A percentile compares a stretch with the other conserved stretches of the same genome.
These are phyloP conservation scores for Fusarium tuaranense DNA, from an alignment of 2,329 filamentous ascomycete species.

Conservation along the genomic window DNA sequence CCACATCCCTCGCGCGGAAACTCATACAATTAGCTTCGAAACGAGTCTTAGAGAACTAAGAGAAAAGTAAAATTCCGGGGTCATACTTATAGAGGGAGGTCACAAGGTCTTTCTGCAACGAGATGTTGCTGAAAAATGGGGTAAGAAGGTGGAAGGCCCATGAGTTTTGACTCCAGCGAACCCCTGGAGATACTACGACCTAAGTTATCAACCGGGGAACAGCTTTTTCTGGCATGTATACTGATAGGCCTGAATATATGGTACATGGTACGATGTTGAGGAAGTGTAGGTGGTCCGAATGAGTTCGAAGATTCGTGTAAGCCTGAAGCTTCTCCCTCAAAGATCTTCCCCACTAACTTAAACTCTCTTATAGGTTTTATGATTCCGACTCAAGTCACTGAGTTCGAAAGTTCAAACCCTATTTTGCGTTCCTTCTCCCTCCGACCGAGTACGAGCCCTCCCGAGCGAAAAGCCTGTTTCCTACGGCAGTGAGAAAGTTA, in stretches of 20 bases:
- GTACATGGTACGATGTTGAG: background rate
- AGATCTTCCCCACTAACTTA: background rate
- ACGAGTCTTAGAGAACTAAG: background rate
- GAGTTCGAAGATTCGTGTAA: background rate
- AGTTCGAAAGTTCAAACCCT: background rate
- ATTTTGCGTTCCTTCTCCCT: background rate
- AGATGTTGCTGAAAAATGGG: background rate
- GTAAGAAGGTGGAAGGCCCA: background rate
- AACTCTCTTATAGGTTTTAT: background rate
- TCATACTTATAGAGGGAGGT: background rate
- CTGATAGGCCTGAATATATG: background rate
- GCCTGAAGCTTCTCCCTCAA: background rate
- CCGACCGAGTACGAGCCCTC: background rate
- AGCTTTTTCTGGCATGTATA: background rate
- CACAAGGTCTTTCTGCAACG: background rate
- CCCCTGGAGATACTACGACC: background rate
- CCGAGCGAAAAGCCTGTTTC: background rate
- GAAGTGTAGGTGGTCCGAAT: background rate
- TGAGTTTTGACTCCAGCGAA: background rate
- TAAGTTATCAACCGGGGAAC: background rate
- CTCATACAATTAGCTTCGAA: background rate
- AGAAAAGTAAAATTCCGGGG: rapidly evolving
- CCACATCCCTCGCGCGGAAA: background rate
- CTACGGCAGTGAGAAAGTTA: background rate
- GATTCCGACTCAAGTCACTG: background rate